These are phyloP conservation scores for Cutaneotrichosporon cutaneum DNA, from an alignment of 1,284 basidiomycete species.

Conservation along the genomic window DNA sequence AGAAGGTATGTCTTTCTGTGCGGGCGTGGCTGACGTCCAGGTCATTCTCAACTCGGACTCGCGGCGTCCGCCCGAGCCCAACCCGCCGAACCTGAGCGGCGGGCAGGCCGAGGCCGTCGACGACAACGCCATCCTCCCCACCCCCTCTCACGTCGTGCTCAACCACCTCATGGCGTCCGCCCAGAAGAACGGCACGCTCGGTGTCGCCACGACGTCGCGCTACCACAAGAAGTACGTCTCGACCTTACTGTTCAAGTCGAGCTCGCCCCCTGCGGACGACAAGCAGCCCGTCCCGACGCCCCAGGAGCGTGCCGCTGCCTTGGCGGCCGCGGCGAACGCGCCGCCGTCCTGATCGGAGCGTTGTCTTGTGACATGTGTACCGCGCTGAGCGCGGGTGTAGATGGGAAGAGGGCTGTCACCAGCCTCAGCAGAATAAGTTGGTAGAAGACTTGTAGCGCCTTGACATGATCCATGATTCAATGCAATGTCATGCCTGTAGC, in stretches of 20 bases:
- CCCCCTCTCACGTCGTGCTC: slow-evolving; percentile 72
- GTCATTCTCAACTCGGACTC: slow-evolving; percentile 77
- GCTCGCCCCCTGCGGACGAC: slow-evolving; percentile 8
- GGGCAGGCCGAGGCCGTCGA: slow-evolving; percentile 58
- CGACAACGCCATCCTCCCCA: slow-evolving; percentile 84
- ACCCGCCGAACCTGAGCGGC: slow-evolving; percentile 26
- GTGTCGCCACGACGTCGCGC: slow-evolving; percentile 88
- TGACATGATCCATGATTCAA: background rate
- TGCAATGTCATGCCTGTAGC: background rate
- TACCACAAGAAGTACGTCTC: slow-evolving; percentile 87
- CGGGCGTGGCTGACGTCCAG: slow-evolving; percentile 57
- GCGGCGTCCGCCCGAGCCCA: slow-evolving; percentile 27
- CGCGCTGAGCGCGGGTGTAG: background rate
- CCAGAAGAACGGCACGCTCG: slow-evolving; percentile 91
- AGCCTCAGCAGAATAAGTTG: background rate
- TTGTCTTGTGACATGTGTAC: slow-evolving; percentile 31
- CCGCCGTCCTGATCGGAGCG: background rate
- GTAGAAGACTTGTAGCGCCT: slow-evolving; percentile 8
- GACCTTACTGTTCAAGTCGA: slow-evolving; percentile 53
- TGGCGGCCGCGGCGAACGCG: slow-evolving; percentile 3
- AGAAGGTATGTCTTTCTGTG: slow-evolving; percentile 10
- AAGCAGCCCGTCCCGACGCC: slow-evolving; percentile 4
- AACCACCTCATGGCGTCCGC: slow-evolving; percentile 82
- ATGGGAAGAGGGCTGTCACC: background rate
- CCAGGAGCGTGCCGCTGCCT: slow-evolving; percentile 2